phyloP scores from a whole-genome alignment of 495 filamentous ascomycete species.

The Aspergillus saccharolyticus region DNA sequence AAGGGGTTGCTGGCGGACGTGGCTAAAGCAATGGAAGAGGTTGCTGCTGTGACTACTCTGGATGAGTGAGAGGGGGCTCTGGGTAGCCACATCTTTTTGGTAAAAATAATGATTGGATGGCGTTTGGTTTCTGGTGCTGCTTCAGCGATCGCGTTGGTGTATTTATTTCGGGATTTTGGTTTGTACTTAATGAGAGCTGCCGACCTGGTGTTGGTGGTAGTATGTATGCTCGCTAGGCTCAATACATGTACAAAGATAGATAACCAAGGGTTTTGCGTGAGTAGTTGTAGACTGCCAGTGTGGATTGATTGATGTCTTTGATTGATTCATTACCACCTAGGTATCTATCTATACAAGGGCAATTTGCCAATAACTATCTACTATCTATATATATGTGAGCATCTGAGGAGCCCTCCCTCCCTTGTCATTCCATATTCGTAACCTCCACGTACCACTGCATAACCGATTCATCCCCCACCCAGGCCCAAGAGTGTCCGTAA shows the following conservation, averaged over 20 bases:
- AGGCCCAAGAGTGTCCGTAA: too few relatives aligned
- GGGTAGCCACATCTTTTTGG: not conserved
- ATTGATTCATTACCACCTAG: not conserved
- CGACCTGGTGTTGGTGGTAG: not conserved
- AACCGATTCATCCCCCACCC: too few relatives aligned
- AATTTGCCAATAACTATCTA: not conserved
- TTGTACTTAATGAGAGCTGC: not conserved
- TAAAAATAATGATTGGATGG: not conserved
- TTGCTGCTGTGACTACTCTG: conserved; percentile 7
- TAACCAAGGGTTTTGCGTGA: too few relatives aligned
- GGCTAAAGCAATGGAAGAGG: conserved; percentile 7
- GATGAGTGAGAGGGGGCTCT: not conserved
- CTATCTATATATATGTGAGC: not conserved
- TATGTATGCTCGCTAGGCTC: not conserved
- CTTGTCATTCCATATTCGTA: too few relatives aligned
- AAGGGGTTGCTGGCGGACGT: not conserved
- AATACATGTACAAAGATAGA: not conserved
- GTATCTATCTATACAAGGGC: not conserved
- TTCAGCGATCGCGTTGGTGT: not conserved
- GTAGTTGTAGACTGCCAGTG: too few relatives aligned
- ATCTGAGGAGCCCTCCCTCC: too few relatives aligned
- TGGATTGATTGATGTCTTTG: not conserved
- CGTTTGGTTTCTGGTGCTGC: not conserved
- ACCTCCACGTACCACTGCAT: too few relatives aligned
- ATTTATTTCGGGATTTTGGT: not conserved